Base-by-base conservation (phyloP, 176 grass and related monocot species). In the Oryza glaberrima region DNA sequence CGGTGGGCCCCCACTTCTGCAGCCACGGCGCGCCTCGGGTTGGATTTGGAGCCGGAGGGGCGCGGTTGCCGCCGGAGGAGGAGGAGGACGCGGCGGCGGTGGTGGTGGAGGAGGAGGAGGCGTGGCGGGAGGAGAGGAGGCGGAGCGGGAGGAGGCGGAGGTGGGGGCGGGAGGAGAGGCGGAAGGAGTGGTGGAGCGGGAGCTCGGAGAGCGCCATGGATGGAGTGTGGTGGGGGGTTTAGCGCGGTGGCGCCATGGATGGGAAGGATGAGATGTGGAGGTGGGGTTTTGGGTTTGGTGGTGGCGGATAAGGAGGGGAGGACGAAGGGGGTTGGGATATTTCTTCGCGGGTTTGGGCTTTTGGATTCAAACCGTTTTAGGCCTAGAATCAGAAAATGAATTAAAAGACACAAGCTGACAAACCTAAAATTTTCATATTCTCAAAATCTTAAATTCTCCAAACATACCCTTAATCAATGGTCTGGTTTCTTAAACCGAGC, bases 141-240 rank as follows among this genome's bases (percentile, higher is more conserved):
- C 85, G 78, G 26, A 78, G 61, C 7, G 87, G 81, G 75, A 88
- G 68, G 81, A 84, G 48, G 38, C 54, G 69, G 78, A 86, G 74
- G 60, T 68, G 69, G 4, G 84, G 79, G 45, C 79, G 82, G 35
- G 81, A 92, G 47, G 86, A 88, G 86, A 90, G 88, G 67, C 86
- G 86, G 77, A 90, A 82, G 58, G 81, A 70, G 46, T 88, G 85
- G 67, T 94, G 96, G 51, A 95, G 90, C 6, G 91, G 93, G 47
- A 98, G 87, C 83, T 94, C 92, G 72, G 93, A 86, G 77, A 95
- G 87, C 63, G 90, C 93, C 93, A 95, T 92, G 49, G 79, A 7
- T 49, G 49, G 66, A 6, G 47, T 51, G 25, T 4, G 34, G 69
- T 10, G 65, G 65, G 65, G 65, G 74, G 48, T 83, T 79, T 83